Evolutionary conservation across 208 protist species (phyloP).

Genomic region (Leishmania guyanensis): DNA sequence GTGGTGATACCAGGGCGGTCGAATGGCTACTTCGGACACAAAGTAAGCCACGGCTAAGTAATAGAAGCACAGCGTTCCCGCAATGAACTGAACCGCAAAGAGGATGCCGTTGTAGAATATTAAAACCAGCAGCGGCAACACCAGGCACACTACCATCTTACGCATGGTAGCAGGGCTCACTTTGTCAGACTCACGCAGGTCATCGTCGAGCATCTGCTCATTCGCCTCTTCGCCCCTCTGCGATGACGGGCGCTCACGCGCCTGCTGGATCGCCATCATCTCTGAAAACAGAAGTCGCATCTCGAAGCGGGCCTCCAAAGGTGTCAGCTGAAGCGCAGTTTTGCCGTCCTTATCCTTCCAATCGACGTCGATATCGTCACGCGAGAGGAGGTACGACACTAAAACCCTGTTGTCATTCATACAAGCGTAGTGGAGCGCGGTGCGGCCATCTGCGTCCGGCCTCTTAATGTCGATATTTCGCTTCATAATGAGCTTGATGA

Average conservation of each 20-base stretch:
- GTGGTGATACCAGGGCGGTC: constrained; percentile 92
- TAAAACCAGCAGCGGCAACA: constrained; percentile 73
- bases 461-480: constrained; percentile 57
- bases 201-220: constrained; percentile 50
- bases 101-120: constrained; percentile 79
- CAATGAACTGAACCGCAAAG: constrained; percentile 74
- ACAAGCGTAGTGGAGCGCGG: constrained; percentile 79
- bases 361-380: constrained; percentile 42
- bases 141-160: constrained; percentile 61
- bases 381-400: constrained; percentile 52
- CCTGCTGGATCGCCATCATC: constrained; percentile 43
- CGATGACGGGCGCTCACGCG: constrained; percentile 16
- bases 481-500: constrained; percentile 58
- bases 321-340: constrained; percentile 60
- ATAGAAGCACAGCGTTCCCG: constrained; percentile 70
- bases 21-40: constrained; percentile 86
- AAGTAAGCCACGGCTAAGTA: constrained; percentile 84
- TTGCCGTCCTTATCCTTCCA: constrained; percentile 55
- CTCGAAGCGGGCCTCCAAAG: constrained; percentile 31
- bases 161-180: constrained; percentile 79
- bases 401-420: constrained; percentile 37
- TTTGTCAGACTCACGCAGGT: constrained; percentile 61
- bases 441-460: constrained; percentile 55
- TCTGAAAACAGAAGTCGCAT: constrained; percentile 68
- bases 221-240: constrained; percentile 49